These are phyloP conservation scores for Ophiosphaerella korrae DNA, from an alignment of 2,329 filamentous ascomycete species.

Conservation along the genomic window DNA sequence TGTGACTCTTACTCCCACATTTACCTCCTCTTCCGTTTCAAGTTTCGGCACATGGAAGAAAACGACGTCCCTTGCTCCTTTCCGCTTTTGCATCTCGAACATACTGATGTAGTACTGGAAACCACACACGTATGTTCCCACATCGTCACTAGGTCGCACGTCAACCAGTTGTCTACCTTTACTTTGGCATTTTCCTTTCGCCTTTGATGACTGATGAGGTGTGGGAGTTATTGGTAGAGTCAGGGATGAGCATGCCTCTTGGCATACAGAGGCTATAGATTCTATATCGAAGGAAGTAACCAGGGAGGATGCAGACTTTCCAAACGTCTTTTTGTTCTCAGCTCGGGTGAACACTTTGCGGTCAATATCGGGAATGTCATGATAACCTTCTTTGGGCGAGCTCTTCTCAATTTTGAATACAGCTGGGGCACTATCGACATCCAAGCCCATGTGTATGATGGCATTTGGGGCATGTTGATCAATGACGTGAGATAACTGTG, in stretches of 20 bases:
- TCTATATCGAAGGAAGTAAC: constrained; percentile 30
- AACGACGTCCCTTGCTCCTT: constrained; percentile 34
- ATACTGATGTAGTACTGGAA: constrained; percentile 52
- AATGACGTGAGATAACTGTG: constrained; percentile 68
- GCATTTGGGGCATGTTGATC: constrained; percentile 59
- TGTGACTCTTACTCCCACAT: constrained; percentile 36
- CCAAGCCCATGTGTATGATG: constrained; percentile 81
- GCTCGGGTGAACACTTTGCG: constrained; percentile 46
- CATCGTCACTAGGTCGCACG: constrained; percentile 46
- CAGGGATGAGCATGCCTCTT: constrained; percentile 13
- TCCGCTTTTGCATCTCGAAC: constrained; percentile 27
- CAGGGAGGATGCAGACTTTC: constrained; percentile 28
- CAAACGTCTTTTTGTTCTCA: constrained; percentile 30
- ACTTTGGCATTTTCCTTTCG: constrained; percentile 5
- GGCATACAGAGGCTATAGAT: constrained; percentile 17
- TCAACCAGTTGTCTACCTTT: constrained; percentile 24
- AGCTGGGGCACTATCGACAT: constrained; percentile 57
- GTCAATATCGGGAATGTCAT: constrained; percentile 69
- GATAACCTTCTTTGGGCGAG: constrained; percentile 74
- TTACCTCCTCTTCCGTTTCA: constrained; percentile 39
- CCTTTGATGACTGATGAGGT: neutral
- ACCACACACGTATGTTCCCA: constrained; percentile 52
- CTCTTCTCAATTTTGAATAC: constrained; percentile 74
- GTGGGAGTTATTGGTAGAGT: neutral
- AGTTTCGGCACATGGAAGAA: constrained; percentile 52